phyloP scores from a whole-genome alignment of 2,329 filamentous ascomycete species.

The Didymella pinodella region DNA sequence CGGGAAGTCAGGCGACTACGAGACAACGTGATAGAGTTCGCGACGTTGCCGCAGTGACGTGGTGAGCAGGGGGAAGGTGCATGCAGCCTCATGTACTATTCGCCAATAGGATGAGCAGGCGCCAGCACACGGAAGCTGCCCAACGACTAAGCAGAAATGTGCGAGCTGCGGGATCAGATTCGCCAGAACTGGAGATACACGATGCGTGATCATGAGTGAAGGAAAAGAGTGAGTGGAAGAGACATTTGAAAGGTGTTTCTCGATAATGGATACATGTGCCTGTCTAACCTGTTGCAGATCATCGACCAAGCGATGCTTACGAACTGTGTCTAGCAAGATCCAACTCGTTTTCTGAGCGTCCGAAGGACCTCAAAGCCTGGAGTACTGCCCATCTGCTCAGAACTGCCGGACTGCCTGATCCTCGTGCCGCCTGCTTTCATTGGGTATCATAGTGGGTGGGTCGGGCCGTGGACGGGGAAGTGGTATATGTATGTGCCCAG shows the following conservation, averaged over 20 bases:
- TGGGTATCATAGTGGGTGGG: slow-evolving; percentile 1
- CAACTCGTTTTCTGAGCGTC: not conserved
- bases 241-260: not conserved
- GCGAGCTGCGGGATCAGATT: not conserved
- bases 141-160: not conserved
- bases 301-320: not conserved
- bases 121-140: slow-evolving; percentile 12
- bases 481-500: not conserved
- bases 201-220: not conserved
- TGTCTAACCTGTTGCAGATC: not conserved
- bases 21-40: slow-evolving; percentile 7
- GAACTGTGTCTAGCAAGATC: not conserved
- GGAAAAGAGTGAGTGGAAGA: not conserved
- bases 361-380: not conserved
- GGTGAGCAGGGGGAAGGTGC: slow-evolving; percentile 9
- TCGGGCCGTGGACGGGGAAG: slow-evolving; percentile 11
- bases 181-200: not conserved
- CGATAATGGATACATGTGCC: slow-evolving; percentile 3
- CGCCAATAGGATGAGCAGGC: slow-evolving; percentile 13
- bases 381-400: not conserved
- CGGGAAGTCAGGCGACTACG: slow-evolving; percentile 12
- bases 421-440: not conserved
- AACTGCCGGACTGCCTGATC: not conserved
- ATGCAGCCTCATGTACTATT: slow-evolving; percentile 10
- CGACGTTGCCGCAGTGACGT: slow-evolving; percentile 21